Evolutionary conservation across 2,329 filamentous ascomycete genomes (phyloP).

Genomic region (Talaromyces funiculosus): DNA sequence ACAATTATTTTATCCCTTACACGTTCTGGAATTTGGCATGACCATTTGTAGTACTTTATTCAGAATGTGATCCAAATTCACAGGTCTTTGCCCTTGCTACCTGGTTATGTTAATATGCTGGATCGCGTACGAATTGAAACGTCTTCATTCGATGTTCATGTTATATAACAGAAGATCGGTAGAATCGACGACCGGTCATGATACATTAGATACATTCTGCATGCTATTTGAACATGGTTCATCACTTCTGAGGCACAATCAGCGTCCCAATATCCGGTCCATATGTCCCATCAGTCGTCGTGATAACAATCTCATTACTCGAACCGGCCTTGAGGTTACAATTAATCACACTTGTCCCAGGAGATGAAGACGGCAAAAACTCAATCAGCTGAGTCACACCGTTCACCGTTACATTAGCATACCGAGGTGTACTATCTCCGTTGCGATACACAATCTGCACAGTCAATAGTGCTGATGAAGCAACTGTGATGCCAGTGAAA

Average conservation of each 20-base stretch:
- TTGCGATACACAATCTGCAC: slow-evolving; percentile 54
- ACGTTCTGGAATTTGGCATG: slow-evolving; percentile 43
- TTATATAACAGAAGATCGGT: too few species aligned
- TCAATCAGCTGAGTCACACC: slow-evolving; percentile 48
- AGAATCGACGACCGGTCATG: background rate
- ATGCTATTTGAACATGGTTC: background rate
- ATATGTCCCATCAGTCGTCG: slow-evolving; percentile 3
- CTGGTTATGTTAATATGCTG: background rate
- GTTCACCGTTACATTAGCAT: slow-evolving; percentile 53
- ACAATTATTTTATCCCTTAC: slow-evolving; percentile 30
- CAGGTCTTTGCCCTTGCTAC: background rate
- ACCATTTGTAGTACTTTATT: background rate
- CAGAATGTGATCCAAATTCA: too few species aligned
- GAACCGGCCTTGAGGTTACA: background rate
- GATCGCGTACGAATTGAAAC: background rate
- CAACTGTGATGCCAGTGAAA: slow-evolving; percentile 44
- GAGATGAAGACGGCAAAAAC: slow-evolving; percentile 45
- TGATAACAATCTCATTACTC: slow-evolving; percentile 5
- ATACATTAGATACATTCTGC: background rate
- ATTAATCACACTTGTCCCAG: background rate
- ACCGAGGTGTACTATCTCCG: slow-evolving; percentile 49
- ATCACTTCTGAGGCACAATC: slow-evolving; percentile 4
- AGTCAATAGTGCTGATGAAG: slow-evolving; percentile 44
- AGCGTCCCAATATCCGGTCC: slow-evolving; percentile 7
- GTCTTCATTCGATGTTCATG: background rate